These are phyloP conservation scores for Jaenimonas drosophilae DNA, from an alignment of 208 protist genomes.

Conservation along the genomic window DNA sequence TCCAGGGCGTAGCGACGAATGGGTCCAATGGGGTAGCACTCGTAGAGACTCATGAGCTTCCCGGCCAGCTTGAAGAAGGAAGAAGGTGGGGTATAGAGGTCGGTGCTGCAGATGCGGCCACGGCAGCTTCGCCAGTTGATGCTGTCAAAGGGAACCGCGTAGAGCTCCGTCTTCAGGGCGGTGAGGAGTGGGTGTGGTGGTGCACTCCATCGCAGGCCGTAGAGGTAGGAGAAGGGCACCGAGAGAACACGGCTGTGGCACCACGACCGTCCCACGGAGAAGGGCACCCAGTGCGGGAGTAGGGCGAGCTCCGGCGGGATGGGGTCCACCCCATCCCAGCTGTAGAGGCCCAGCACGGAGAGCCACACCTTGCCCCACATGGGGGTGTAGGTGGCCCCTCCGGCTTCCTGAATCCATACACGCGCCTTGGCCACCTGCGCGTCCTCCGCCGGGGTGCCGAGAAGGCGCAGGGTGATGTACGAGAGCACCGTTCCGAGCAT, in stretches of 20 bases:
- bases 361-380: conserved; percentile 98
- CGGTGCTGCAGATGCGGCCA: conserved; percentile 45
- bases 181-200: conserved; percentile 45
- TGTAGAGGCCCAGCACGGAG: conserved; percentile 83
- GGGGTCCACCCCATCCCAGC: conserved; percentile 91
- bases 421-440: conserved; percentile 35
- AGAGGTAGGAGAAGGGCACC: conserved; percentile 95
- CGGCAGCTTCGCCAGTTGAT: conserved; percentile 84
- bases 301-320: conserved; percentile 92
- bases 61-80: conserved; percentile 43
- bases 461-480: conserved; percentile 92
- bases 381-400: conserved; percentile 84
- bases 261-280: conserved; percentile 88
- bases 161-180: conserved; percentile 85
- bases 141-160: conserved; percentile 53
- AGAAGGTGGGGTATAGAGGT: conserved; percentile 91
- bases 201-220: conserved; percentile 73
- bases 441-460: conserved; percentile 84
- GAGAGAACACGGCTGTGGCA: conserved; percentile 96
- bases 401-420: conserved; percentile 68
- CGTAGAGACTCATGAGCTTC: conserved; percentile 71
- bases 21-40: conserved; percentile 41
- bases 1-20: conserved; percentile 81
- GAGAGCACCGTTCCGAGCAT: conserved; percentile 95
- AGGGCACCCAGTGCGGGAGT: conserved; percentile 88